phyloP scores from a whole-genome alignment of 768 basidiomycete genomes.

The Kwoniella sp. region DNA sequence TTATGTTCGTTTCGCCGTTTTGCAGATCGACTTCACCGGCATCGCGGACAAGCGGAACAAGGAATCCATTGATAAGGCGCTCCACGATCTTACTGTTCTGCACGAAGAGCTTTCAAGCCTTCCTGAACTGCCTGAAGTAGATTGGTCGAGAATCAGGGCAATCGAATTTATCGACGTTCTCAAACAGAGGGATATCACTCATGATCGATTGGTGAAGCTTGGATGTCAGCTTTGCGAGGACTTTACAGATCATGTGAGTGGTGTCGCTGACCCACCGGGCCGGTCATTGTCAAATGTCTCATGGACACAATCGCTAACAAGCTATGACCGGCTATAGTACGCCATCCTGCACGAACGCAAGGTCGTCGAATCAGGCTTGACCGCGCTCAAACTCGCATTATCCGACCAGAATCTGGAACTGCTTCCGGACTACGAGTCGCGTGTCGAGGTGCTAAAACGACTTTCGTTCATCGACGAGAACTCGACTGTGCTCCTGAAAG shows the following conservation, averaged over 20 bases:
- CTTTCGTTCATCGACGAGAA: conserved; percentile 94
- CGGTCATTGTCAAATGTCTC: background rate
- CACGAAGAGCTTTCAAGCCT: conserved; percentile 59
- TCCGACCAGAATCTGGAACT: conserved; percentile 97
- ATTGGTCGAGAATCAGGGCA: conserved; percentile 79
- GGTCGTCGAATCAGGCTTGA: conserved; percentile 71
- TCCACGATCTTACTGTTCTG: conserved; percentile 60
- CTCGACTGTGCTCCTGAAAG: conserved; percentile 91
- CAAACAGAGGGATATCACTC: conserved; percentile 63
- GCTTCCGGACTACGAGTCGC: conserved; percentile 93
- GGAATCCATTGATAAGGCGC: conserved; percentile 59
- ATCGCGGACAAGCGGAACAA: conserved; percentile 67
- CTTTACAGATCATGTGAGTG: conserved; percentile 75
- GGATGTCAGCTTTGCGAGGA: conserved; percentile 66
- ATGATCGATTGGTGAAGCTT: conserved; percentile 58
- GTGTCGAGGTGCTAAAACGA: conserved; percentile 84
- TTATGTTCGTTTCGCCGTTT: background rate
- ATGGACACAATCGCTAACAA: background rate
- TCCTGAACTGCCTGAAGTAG: conserved; percentile 68
- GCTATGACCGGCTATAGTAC: conserved; percentile 63
- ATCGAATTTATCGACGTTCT: conserved; percentile 89
- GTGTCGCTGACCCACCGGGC: background rate
- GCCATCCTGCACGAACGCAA: conserved; percentile 72
- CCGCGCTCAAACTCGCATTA: conserved; percentile 74
- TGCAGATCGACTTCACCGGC: conserved; percentile 36